Evolutionary conservation across 176 grass and related monocot genomes (phyloP).

Genomic region (Canna indica): DNA sequence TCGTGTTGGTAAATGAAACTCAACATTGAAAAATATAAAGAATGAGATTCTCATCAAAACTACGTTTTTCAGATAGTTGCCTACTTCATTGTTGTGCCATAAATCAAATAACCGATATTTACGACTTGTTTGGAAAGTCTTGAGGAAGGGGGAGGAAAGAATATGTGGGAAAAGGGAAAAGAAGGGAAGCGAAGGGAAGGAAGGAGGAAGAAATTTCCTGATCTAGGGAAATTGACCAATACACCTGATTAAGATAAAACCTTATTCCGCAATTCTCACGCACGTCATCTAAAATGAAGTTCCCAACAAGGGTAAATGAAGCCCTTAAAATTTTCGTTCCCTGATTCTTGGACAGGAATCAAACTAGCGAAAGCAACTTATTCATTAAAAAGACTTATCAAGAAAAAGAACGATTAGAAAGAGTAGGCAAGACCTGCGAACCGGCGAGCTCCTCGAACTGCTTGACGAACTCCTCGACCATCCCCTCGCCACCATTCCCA

Average conservation of each 20-base stretch:
- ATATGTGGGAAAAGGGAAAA: too few species aligned
- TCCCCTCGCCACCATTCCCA: slow-evolving; percentile 41
- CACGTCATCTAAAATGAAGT: too few species aligned
- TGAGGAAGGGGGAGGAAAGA: too few species aligned
- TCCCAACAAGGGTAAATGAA: too few species aligned
- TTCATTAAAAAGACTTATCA: too few species aligned
- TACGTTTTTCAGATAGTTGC: neutral
- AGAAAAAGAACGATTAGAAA: too few species aligned
- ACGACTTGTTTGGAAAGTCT: too few species aligned
- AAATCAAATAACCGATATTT: neutral
- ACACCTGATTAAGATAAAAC: too few species aligned
- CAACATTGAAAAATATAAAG: neutral
- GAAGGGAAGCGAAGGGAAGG: too few species aligned
- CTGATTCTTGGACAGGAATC: neutral
- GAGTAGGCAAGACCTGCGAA: slow-evolving; percentile 34
- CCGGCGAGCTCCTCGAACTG: slow-evolving; percentile 96
- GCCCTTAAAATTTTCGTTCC: neutral
- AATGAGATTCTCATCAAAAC: neutral
- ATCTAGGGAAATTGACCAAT: too few species aligned
- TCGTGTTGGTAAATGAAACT: neutral
- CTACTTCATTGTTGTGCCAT: neutral
- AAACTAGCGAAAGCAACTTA: neutral
- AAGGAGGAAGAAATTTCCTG: too few species aligned
- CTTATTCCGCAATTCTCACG: too few species aligned
- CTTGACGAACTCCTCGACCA: slow-evolving; percentile 98